phyloP scores from a whole-genome alignment of 164 flowering plant genomes.

The Chloranthus sessilifolius region DNA sequence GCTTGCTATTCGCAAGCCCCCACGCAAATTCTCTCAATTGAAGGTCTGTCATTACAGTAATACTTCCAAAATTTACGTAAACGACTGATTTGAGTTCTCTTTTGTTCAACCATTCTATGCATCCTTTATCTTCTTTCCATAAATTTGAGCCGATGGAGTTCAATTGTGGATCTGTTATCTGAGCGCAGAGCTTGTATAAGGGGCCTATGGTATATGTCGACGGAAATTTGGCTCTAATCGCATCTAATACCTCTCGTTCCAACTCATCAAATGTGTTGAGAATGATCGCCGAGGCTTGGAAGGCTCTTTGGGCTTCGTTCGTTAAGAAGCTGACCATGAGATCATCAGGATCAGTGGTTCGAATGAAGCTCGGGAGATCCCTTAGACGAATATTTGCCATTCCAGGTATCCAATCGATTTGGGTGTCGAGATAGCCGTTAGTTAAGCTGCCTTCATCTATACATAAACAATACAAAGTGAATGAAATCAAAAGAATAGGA shows the following conservation, averaged over 20 bases:
- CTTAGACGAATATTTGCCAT: slow-evolving; percentile 14
- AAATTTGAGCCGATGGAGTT: slow-evolving; percentile 3
- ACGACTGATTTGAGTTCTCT: slow-evolving; percentile 24
- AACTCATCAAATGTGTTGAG: slow-evolving; percentile 35
- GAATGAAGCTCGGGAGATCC: slow-evolving; percentile 7
- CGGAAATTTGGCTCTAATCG: slow-evolving; percentile 16
- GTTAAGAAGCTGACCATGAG: slow-evolving; percentile 3
- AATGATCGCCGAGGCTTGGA: slow-evolving; percentile 13
- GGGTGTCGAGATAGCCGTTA: slow-evolving; percentile 11
- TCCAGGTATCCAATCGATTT: slow-evolving; percentile 11
- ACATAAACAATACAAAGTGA: not conserved
- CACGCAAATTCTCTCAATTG: slow-evolving; percentile 36
- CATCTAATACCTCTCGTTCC: slow-evolving; percentile 27
- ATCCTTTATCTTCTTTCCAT: slow-evolving; percentile 32
- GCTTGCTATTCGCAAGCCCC: slow-evolving; percentile 36
- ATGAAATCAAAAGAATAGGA: not conserved
- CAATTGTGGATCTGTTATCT: not conserved
- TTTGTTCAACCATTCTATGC: slow-evolving; percentile 31
- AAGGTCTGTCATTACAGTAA: slow-evolving; percentile 20
- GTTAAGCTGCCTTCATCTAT: slow-evolving; percentile 13
- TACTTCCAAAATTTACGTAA: slow-evolving; percentile 38
- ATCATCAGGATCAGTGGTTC: slow-evolving; percentile 4
- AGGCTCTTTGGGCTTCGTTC: slow-evolving; percentile 7
- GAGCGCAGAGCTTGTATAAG: slow-evolving; percentile 10
- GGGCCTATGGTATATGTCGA: slow-evolving; percentile 28